Evolutionary conservation across 805 yeast genomes (phyloP), one percentile per base, ranked within the genome.

Genomic region (Soucietia sequanensis): DNA sequence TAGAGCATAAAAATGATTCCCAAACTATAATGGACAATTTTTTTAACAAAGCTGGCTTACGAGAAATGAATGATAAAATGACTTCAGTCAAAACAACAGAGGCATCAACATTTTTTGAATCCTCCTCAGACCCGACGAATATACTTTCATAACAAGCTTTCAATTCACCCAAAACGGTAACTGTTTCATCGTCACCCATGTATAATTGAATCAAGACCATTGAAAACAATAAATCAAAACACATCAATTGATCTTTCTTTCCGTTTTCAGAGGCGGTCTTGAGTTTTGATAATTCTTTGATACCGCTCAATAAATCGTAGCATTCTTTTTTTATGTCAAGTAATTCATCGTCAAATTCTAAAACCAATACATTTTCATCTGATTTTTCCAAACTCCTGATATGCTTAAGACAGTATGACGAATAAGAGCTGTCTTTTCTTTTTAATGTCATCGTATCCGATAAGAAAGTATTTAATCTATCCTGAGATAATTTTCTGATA

Each of bases 151-250:
- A 84, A 41, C 86, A 81, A 17, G 70, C 58, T 37, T 76, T 76
- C 31, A 91, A 60, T 53, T 91, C 98, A 18, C 78, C 80, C 23
- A 91, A 65, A 12, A 87, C 79, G 22, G 78, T 68, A 5, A 84
- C 76, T 1, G 95, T 81, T 41, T 91, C 97, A 5, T 80, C 67
- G 44, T 76, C 88, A 16, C 90, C 95, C 35, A 80, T 65, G 52
- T 81, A 89, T 22, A 90, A 68, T 55, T 88, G 95, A 10, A 91
- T 53, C 15, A 89, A 58, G 3, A 82, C 81, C 74, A 85, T 77
- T 0, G 96, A 82, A 37, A 85, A 76, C 29, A 91, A 64, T 23
- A 86, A 62, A 56, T 88, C 95, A 50, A 91, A 82, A 27, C 88
- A 83, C 38, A 65, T 63, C 42, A 81, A 54, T 45, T 77, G 75